Conservation (phyloP, 139 green algal genomes). For the Micractinium sp. region DNA sequence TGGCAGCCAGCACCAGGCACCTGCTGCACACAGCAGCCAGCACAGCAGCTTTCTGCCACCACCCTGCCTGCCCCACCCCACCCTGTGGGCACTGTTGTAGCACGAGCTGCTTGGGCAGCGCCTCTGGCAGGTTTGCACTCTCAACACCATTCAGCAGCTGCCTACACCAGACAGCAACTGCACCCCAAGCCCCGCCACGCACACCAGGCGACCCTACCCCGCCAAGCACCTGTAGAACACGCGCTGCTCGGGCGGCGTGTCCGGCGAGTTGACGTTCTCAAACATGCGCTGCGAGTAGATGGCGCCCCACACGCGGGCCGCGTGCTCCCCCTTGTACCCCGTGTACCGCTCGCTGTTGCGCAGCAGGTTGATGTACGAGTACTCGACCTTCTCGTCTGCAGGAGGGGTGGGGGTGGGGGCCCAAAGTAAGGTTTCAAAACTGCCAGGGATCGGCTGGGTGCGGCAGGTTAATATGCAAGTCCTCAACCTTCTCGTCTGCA, state of each 20-base stretch:
- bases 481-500: background rate
- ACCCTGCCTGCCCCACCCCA: no score
- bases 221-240: conserved; percentile 79
- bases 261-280: conserved; percentile 35
- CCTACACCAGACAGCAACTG: no score
- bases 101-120: no score
- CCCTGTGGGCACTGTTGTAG: no score
- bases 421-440: background rate
- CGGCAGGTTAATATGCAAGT: background rate
- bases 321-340: conserved; percentile 80
- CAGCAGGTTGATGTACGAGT: conserved; percentile 94
- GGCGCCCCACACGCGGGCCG: conserved; percentile 88
- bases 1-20: no score
- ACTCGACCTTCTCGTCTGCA: conserved; percentile 77
- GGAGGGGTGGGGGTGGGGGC: background rate
- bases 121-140: no score
- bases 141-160: no score
- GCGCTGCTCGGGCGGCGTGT: conserved; percentile 71
- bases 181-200: no score
- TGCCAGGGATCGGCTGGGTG: no score
- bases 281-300: conserved; percentile 95
- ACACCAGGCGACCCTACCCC: no score
- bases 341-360: conserved; percentile 96
- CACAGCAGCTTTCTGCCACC: no score
- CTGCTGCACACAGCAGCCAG: no score